Base-by-base conservation (phyloP, 78 protist species). In the Dictyostelium citrinum region DNA sequence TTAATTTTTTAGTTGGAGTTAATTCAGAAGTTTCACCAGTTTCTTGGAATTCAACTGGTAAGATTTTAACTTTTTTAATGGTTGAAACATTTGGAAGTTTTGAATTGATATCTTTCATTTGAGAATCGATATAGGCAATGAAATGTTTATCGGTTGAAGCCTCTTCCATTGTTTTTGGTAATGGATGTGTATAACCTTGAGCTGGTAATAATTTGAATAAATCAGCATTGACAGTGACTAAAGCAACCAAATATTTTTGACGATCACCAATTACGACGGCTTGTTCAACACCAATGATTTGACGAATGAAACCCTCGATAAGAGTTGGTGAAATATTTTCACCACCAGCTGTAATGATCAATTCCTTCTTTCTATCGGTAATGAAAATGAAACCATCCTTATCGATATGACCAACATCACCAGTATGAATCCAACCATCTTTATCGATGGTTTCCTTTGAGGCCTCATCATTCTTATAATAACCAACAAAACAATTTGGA, bases 261-360 rank as follows among this genome's bases (percentile, higher is more conserved):
- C 84, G 82, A 83, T 97, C 98, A 41, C 98, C 98, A 68, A 97
- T 67, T 3, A 95, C 72, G 46, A 97, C 90, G 0, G 67, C 85
- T 39, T 93, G 90, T 35, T 91, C 84, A 39, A 95, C 78, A 64
- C 81, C 78, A 24, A 86, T 86, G 49, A 81, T 74, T 35, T 84
- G 83, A 74, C 82, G 72, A 46, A 97, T 17, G 39, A 7, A 29
- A 85, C 91, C 91, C 71, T 98, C 99, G 31, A 97, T 74, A 29
- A 95, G 91, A 11, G 97, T 76, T 8, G 99, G 99, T 9, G 99
- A 93, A 6, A 98, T 83, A 51, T 98, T 98, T 71, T 98, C 99
- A 45, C 99, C 99, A 31, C 99, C 99, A 1, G 99, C 99, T 9
- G 97, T 95, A 78, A 98, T 98, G 77, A 98, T 95, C 27, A 97